Evolutionary conservation across 345 rosid genomes (phyloP), one percentile per base, ranked within the genome.

Genomic region (Gossypium turneri): DNA sequence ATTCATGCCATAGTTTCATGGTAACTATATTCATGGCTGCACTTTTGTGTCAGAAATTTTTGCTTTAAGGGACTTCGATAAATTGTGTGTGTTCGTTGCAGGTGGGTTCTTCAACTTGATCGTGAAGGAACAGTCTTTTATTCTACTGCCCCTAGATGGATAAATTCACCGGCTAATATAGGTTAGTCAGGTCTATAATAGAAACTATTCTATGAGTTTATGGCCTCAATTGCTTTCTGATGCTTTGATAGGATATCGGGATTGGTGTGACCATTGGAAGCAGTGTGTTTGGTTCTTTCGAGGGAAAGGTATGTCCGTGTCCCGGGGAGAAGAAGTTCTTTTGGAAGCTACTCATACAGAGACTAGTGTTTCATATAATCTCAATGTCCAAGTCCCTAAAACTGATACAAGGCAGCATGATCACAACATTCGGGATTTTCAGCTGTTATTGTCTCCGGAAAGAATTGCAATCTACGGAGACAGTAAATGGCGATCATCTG

Each of bases 201-300:
- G 9, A 25, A 50, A 69, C 10, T 4, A 9, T 51, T 51, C 13
- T 67, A 58, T 50, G 73, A 69, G 3, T 17, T 50, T 69, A 69
- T 69, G 73, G 19, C 45, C 12, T 65, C 65, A 41, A 12, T 38
- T 16, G 7, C 48, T 55, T 6, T 77, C 48, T 80, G 56, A 77
- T 85, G 78, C 73, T 84, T 71, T 22, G 19, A 48, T 81, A 95
- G 99, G 90, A 81, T 69, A 66, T 29, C 45, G 84, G 70, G 78
- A 86, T 77, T 95, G 99, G 99, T 89, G 98, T 79, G 98, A 95
- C 85, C 98, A 95, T 65, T 95, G 99, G 99, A 95, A 93, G 74
- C 99, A 93, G 79, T 95, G 97, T 83, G 93, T 91, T 61, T 93
- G 99, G 99, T 84, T 93, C 80, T 55, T 82, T 83, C 92, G 82